Conservation (phyloP, 345 rosid genomes). For the Arabis hirsuta region DNA sequence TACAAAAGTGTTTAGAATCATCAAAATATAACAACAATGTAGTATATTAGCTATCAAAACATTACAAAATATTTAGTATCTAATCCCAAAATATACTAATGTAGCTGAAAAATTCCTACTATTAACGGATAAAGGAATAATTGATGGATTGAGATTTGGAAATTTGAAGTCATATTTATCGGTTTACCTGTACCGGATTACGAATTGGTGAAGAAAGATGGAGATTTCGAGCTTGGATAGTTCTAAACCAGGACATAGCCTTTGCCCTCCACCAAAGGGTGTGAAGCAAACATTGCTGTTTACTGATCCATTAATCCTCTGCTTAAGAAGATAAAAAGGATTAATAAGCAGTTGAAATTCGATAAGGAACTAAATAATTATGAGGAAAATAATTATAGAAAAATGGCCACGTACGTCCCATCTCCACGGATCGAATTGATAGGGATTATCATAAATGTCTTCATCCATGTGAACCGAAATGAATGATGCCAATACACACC, state of each 20-base stretch:
- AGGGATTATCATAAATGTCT: slow-evolving; percentile 75
- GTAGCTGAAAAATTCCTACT: too few relatives aligned
- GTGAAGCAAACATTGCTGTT: slow-evolving; percentile 70
- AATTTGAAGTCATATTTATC: not conserved
- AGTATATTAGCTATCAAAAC: not conserved
- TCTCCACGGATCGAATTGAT: slow-evolving; percentile 89
- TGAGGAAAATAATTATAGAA: not conserved
- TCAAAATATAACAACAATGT: not conserved
- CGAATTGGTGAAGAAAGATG: slow-evolving; percentile 88
- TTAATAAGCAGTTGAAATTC: not conserved
- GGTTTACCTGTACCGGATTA: slow-evolving; percentile 66
- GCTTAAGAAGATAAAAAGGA: slow-evolving; percentile 23
- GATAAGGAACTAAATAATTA: not conserved
- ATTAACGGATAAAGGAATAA: too few relatives aligned
- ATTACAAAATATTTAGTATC: not conserved
- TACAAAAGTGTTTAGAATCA: not conserved
- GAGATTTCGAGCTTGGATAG: slow-evolving; percentile 89
- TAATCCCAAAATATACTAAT: too few relatives aligned
- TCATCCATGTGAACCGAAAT: slow-evolving; percentile 92
- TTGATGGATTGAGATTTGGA: not conserved
- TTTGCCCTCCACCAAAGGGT: slow-evolving; percentile 99
- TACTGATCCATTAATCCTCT: slow-evolving; percentile 62
- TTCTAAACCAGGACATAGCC: slow-evolving; percentile 95
- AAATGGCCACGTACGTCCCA: slow-evolving; percentile 71
- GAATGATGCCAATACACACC: slow-evolving; percentile 91